Evolutionary conservation across 2,329 filamentous ascomycete genomes (phyloP).

Genomic region (Madurella mycetomatis): DNA sequence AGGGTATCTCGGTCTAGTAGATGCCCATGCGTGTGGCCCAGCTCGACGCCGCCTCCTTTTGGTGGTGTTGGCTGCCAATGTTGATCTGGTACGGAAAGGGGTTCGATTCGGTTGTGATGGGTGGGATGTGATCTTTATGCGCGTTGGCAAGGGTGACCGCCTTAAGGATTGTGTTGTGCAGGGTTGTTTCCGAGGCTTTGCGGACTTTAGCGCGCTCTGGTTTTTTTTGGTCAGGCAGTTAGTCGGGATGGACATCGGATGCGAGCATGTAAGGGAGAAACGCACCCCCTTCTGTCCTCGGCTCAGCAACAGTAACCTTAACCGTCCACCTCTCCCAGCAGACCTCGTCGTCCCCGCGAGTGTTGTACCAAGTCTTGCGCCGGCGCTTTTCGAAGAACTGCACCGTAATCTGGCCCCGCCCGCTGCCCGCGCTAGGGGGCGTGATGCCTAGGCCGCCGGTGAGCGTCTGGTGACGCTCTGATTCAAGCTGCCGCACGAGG

Average conservation of each 20-base stretch:
- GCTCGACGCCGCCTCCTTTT: constrained; percentile 33
- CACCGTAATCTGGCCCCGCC: constrained; percentile 73
- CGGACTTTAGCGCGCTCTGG: constrained; percentile 83
- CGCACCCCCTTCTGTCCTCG: constrained; percentile 81
- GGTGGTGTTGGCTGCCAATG: constrained; percentile 54
- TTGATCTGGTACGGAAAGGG: constrained; percentile 93
- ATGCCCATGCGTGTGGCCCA: constrained; percentile 79
- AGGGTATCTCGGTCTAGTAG: constrained; percentile 43
- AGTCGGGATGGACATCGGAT: neutral
- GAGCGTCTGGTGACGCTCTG: constrained; percentile 41
- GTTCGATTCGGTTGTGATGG: constrained; percentile 87
- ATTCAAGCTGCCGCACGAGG: constrained; percentile 71
- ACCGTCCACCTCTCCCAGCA: constrained; percentile 97
- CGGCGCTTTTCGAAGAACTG: constrained; percentile 94
- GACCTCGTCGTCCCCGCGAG: constrained; percentile 81
- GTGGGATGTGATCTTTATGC: constrained; percentile 94
- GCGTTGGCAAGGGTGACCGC: constrained; percentile 82
- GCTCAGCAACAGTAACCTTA: constrained; percentile 87
- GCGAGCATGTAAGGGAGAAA: constrained; percentile 12
- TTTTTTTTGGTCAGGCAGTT: neutral
- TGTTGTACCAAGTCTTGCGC: constrained; percentile 68
- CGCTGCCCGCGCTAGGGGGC: constrained; percentile 41
- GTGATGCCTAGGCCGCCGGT: neutral
- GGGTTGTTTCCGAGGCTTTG: constrained; percentile 82
- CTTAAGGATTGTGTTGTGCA: constrained; percentile 83